Base-by-base conservation (phyloP, 1,139 yeast species). In the Pichia inconspicua region DNA sequence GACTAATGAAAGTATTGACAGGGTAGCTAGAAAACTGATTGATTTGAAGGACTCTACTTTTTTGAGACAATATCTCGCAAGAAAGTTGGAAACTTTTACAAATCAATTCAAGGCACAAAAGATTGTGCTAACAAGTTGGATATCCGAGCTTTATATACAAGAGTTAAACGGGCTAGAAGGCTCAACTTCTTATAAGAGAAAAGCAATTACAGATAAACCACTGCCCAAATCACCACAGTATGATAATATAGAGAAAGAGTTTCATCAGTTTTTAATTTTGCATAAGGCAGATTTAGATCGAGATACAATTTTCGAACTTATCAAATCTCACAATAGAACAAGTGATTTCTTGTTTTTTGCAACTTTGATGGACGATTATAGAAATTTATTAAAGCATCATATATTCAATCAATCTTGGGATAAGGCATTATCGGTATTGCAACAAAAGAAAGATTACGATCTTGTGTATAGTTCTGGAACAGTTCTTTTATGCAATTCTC, bases 91-190 rank as follows among this genome's bases (percentile, higher is more conserved):
- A 41, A 47, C 55, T 55, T 52, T 75, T 55, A 58, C 71, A 51
- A 63, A 69, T 51, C 43, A 59, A 49, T 53, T 74, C 66, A 66
- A 68, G 41, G 75, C 85, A 60, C 84, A 84, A 58, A 66, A 75
- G 36, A 70, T 75, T 0, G 73, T 88, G 49, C 64, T 90, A n/a
- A 79, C 90, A 0, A 78, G 84, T 50, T 90, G 97, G 96, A 78
- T 90, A 38, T 74, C 87, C 7, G 94, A 89, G 66, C 65, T 85
- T 12, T 77, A 66, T 50, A 69, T 80, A 63, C 80, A 76, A 49
- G 69, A 69, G 50, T 59, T 77, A 28, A 75, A 77, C 55, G 65
- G 66, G 2, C 50, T 73, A 11, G 84, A 78, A 50, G 79, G 74
- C 51, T 39, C 42, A 12, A 30, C 50, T n/a, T 27, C 51, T 17